Evolutionary conservation across 192 early-diverging fungal genomes (phyloP).

Genomic region (Coemansia erecta): DNA sequence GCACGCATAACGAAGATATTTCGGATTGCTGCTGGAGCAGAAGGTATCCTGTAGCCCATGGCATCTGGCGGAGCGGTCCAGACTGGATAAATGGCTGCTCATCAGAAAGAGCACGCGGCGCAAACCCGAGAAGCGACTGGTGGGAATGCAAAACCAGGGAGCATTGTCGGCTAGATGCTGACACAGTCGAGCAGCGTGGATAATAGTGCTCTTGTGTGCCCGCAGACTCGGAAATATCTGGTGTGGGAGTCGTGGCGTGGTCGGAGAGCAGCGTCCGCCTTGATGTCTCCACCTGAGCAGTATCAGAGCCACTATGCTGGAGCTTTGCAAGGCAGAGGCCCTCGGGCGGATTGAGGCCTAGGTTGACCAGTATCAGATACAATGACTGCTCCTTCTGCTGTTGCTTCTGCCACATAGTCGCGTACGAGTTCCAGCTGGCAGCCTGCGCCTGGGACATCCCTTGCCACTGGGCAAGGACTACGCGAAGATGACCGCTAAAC

Average conservation of each 20-base stretch:
- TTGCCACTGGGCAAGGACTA: conserved; percentile 43
- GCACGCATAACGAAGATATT: conserved; percentile 39
- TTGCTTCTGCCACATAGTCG: conserved; percentile 7
- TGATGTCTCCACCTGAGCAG: neutral
- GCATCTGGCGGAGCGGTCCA: neutral
- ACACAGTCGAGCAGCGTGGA: neutral
- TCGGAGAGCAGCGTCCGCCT: neutral
- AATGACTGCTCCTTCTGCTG: neutral
- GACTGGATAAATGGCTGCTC: neutral
- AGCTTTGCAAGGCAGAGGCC: conserved; percentile 11
- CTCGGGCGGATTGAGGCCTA: conserved; percentile 18
- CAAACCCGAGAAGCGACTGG: conserved; percentile 25
- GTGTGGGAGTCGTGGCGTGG: too few species aligned
- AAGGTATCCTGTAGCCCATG: conserved; percentile 41
- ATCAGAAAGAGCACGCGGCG: neutral
- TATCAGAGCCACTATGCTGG: neutral
- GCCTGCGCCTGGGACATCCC: conserved; percentile 31
- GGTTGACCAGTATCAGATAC: conserved; percentile 18
- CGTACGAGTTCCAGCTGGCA: conserved; percentile 22
- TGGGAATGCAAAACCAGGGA: conserved; percentile 42
- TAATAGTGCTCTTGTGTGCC: too few species aligned
- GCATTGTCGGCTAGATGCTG: conserved; percentile 19
- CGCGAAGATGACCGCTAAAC: conserved; percentile 29
- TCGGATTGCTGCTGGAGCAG: conserved; percentile 19
- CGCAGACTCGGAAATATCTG: too few species aligned